Percentiles rank a stretch among this genome's conserved stretches.
phyloP scores from a whole-genome alignment of 1,284 basidiomycete genomes.

The Tremellales sp. region DNA sequence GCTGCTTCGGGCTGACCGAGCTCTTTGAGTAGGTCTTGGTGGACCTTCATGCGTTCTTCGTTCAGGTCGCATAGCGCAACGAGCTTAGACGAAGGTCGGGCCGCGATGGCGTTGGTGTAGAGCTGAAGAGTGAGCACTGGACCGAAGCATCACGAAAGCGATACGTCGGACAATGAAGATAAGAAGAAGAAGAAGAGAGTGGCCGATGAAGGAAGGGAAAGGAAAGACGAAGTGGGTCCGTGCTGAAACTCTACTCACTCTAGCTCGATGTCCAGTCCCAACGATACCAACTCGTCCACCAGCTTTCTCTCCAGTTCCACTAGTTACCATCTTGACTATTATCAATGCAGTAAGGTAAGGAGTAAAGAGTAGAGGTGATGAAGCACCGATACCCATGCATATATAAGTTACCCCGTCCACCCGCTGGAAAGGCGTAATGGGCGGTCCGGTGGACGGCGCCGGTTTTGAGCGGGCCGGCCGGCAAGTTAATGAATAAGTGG shows the following conservation, averaged over 20 bases:
- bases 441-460: too few species aligned
- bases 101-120: conserved; percentile 31
- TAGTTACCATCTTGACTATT: too few species aligned
- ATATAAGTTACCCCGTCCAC: too few species aligned
- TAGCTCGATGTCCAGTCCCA: conserved; percentile 40
- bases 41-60: conserved; percentile 52
- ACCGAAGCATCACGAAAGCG: background rate
- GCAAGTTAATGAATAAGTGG: too few species aligned
- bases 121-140: conserved; percentile 14
- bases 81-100: conserved; percentile 33
- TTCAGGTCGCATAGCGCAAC: conserved; percentile 57
- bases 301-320: conserved; percentile 14
- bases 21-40: conserved; percentile 51
- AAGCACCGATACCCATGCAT: too few species aligned
- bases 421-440: too few species aligned
- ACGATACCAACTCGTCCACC: conserved; percentile 39
- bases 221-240: background rate
- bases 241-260: conserved; percentile 21
- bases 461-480: too few species aligned
- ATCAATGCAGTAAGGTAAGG: too few species aligned
- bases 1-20: conserved; percentile 43
- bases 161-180: too few species aligned
- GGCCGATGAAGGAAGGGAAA: background rate
- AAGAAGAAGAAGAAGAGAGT: background rate
- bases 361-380: too few species aligned